Percentiles rank a stretch among this genome's conserved stretches.
Conservation (phyloP, 306 rosid species). For the Dalbergia cochinchinensis region DNA sequence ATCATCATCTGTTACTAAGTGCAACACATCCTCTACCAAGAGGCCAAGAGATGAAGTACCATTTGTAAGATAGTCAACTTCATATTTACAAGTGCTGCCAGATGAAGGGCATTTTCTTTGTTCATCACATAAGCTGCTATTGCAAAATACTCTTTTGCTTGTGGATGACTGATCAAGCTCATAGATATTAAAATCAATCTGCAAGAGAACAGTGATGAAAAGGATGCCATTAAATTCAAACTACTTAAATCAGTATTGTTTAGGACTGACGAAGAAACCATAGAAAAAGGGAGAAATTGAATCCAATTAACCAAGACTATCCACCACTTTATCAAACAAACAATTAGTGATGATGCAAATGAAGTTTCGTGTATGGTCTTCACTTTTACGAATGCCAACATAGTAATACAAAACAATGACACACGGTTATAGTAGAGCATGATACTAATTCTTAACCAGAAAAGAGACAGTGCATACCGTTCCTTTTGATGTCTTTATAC, state of each 20-base stretch:
- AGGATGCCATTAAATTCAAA: slow-evolving; percentile 40
- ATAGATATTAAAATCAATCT: slow-evolving; percentile 67
- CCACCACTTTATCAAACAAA: slow-evolving; percentile 12
- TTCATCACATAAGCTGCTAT: slow-evolving; percentile 61
- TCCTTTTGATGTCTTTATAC: slow-evolving; percentile 39
- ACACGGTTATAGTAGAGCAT: background rate
- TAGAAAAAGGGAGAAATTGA: background rate
- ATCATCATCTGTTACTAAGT: slow-evolving; percentile 66
- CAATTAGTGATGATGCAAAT: slow-evolving; percentile 14
- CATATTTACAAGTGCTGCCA: slow-evolving; percentile 59
- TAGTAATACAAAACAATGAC: background rate
- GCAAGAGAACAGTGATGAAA: slow-evolving; percentile 35
- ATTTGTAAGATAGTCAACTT: slow-evolving; percentile 59
- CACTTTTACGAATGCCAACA: background rate
- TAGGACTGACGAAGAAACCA: slow-evolving; percentile 2
- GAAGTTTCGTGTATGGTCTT: slow-evolving; percentile 19
- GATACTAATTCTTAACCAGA: slow-evolving; percentile 11
- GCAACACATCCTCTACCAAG: slow-evolving; percentile 84
- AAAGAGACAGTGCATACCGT: slow-evolving; percentile 49
- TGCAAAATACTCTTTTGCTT: slow-evolving; percentile 66
- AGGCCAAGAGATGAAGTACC: slow-evolving; percentile 73
- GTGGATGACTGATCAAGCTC: slow-evolving; percentile 68
- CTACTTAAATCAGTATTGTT: slow-evolving; percentile 7
- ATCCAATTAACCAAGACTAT: slow-evolving; percentile 14
- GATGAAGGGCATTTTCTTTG: slow-evolving; percentile 60